Percentiles rank a stretch among this genome's conserved stretches.
Conservation (phyloP, 73 alveolate genomes). For the Symbiodinium natans region DNA sequence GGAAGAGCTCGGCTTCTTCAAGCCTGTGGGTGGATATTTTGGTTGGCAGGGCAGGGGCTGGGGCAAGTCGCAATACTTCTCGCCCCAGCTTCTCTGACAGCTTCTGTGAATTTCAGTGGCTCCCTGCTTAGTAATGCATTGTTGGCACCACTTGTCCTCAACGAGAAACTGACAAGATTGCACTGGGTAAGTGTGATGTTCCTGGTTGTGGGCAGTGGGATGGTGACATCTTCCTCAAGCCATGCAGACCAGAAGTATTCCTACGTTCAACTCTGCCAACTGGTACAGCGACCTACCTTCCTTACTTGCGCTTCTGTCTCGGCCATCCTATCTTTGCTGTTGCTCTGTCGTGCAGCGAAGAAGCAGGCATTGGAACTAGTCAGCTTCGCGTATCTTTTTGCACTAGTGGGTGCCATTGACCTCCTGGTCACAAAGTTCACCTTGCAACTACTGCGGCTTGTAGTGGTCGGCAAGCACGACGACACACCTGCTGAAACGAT, state of each 20-base stretch:
- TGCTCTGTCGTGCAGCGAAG: background rate
- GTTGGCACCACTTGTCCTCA: slow-evolving; percentile 55
- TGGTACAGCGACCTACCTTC: slow-evolving; percentile 30
- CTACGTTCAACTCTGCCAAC: background rate
- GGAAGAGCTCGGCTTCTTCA: background rate
- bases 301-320: slow-evolving; percentile 13
- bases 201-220: slow-evolving; percentile 41
- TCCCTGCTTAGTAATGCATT: slow-evolving; percentile 54
- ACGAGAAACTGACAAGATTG: slow-evolving; percentile 35
- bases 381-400: slow-evolving; percentile 57
- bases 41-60: slow-evolving; percentile 39
- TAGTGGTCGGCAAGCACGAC: background rate
- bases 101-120: slow-evolving; percentile 55
- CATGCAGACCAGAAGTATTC: slow-evolving; percentile 68
- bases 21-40: slow-evolving; percentile 31
- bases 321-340: background rate
- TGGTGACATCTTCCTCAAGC: slow-evolving; percentile 80
- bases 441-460: slow-evolving; percentile 41
- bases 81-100: slow-evolving; percentile 69
- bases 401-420: slow-evolving; percentile 30
- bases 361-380: slow-evolving; percentile 14
- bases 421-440: slow-evolving; percentile 55
- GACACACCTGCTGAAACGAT: background rate
- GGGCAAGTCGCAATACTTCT: slow-evolving; percentile 57
- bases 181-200: slow-evolving; percentile 42